Base-by-base conservation (phyloP, 2,329 filamentous ascomycete species). In the Apiospora kogelbergensis region DNA sequence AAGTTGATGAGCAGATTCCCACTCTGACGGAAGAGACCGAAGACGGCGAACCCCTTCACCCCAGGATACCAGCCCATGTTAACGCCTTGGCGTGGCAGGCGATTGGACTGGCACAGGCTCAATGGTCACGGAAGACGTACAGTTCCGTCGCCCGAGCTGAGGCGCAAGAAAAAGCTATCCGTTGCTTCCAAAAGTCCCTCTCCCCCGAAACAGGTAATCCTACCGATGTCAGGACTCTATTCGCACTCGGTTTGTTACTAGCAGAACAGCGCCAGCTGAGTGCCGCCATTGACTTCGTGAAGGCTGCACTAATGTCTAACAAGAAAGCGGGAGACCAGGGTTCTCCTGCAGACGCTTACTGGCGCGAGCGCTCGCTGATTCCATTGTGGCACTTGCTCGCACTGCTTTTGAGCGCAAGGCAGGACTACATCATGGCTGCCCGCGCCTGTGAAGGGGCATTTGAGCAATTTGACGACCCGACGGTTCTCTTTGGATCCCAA, bases 351-450 rank as follows among this genome's bases (percentile, higher is more conserved):
- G 84, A 85, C 0, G 82, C 83, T 1, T 88, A 85, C 72, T 89
- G 86, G 86, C 85, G 89, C 68, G 90, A 94, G 77, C 84, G 89
- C 63, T 85, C 87, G 7, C 80, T 91, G 42, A 90, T 98, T 30
- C 91, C 95, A 2, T 81, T 98, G 30, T 98, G 96, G 95, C 96
- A 99, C 82, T 85, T 99, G 20, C 85, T 99, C 63, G 91, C 94
- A 0, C 85, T 99, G 30, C 84, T 98, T 26, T 82, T 98, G 40
- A 97, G 93, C 73, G 93, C 94, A 1, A 90, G 93, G 72, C 92
- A 97, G 73, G 94, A 98, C 71, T 97, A 93, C 74, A 83, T 89
- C 65, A 91, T 93, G 78, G 95, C 96, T 1, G 87, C 89, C 37
- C 90, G 91, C 75, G 91, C 94, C 41, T 98, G 95, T 74, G 94